Conservation (phyloP, 768 basidiomycete genomes). For the Termitomyces sp. region DNA sequence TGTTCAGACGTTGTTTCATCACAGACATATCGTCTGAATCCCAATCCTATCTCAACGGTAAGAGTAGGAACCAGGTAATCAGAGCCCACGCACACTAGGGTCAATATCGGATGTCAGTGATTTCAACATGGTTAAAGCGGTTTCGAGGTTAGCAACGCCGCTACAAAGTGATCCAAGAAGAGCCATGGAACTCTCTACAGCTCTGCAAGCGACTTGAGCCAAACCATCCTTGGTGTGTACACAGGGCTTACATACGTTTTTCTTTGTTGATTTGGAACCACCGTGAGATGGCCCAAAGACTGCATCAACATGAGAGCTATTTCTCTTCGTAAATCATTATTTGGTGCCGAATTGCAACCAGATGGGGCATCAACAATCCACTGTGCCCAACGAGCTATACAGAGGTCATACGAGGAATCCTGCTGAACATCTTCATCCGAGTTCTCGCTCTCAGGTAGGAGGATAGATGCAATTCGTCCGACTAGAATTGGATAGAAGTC, state of each 20-base stretch:
- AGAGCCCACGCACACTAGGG: conserved; percentile 15
- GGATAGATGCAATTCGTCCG: conserved; percentile 35
- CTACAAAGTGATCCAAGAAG: conserved; percentile 39
- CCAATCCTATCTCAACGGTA: conserved; percentile 38
- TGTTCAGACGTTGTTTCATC: conserved; percentile 51
- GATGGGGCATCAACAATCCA: conserved; percentile 51
- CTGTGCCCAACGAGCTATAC: conserved; percentile 64
- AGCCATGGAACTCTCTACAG: conserved; percentile 19
- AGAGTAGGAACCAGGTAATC: conserved; percentile 1
- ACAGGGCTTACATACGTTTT: conserved; percentile 28
- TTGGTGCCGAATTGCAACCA: conserved; percentile 22
- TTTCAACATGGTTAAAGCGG: conserved; percentile 18
- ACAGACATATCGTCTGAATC: conserved; percentile 38
- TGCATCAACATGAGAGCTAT: conserved; percentile 41
- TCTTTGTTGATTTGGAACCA: conserved; percentile 13
- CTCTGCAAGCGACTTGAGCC: conserved; percentile 7
- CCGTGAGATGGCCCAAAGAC: conserved; percentile 35
- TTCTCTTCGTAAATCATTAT: conserved; percentile 40
- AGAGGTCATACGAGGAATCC: conserved; percentile 47
- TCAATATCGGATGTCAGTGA: conserved; percentile 12
- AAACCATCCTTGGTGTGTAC: not conserved
- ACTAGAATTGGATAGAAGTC: conserved; percentile 48
- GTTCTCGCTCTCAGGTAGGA: conserved; percentile 17
- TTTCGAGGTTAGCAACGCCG: conserved; percentile 29
- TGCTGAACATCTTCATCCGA: conserved; percentile 15